Base-by-base conservation (phyloP, 306 rosid genomes). In the Trifolium pratense region DNA sequence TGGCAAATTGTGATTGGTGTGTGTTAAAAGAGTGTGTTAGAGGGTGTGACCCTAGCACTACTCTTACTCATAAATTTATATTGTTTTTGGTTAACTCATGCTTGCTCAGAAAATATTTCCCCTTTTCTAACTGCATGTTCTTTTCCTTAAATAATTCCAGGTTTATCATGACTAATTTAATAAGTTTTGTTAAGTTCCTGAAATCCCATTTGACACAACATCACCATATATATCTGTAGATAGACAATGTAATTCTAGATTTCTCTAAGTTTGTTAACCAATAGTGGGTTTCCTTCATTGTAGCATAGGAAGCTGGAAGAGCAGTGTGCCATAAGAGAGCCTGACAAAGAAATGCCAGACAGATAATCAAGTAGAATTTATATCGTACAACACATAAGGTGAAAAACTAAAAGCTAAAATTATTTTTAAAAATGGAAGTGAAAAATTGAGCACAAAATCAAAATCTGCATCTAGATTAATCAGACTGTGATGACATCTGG, bases 271-370 rank as follows among this genome's bases (percentile, higher is more conserved):
- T 26, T 3, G 31, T 26, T 26, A 26, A 26, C 31, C 5, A 26
- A 26, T 26, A 26, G 31, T 3, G 3, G 31, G 39, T 34, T 34
- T 34, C 39, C 39, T 26, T 51, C 45, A 65, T 64, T 64, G 66
- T 14, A 64, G 71, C 52, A 36, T 74, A 20, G 53, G 26, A 63
- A 74, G 45, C 71, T 34, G 48, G 39, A 48, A 74, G 21, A 48
- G 71, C 12, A 32, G 16, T 26, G n/a, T 34, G 26, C n/a, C 52
- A 14, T 15, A 34, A 62, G 5, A 48, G 39, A 51, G 9, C 32
- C 43, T 1, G 7, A 37, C 52, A 62, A 61, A 42, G 11, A 48
- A 73, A 29, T 5, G 13, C 5, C 2, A 20, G 61, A 29, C 6
- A 62, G 60, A 23, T 39, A 15, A 75, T 66, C 59, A 16, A 75